phyloP scores from a whole-genome alignment of 768 basidiomycete species.

The Lyophyllum semitale region DNA sequence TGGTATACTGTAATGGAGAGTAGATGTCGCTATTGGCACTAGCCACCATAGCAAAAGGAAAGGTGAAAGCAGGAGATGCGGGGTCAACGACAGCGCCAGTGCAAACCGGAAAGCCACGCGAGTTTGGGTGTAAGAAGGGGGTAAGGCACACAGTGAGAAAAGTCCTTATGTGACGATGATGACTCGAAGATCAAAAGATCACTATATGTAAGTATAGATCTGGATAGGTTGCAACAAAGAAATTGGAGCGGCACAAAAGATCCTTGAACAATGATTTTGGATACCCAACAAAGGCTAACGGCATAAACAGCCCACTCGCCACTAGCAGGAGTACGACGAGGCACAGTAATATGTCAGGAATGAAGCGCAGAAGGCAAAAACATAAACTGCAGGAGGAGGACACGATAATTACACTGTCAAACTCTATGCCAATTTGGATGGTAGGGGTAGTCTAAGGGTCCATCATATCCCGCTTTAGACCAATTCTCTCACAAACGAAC shows the following conservation, averaged over 20 bases:
- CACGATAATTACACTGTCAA: constrained; percentile 18
- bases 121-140: constrained; percentile 39
- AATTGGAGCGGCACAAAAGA: constrained; percentile 7
- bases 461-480: constrained; percentile 11
- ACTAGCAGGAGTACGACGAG: not conserved
- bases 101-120: constrained; percentile 46
- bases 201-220: constrained; percentile 24
- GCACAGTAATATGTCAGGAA: constrained; percentile 24
- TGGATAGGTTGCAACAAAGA: constrained; percentile 10
- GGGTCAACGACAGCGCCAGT: constrained; percentile 20
- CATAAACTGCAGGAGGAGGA: constrained; percentile 12
- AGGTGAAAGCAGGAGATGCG: constrained; percentile 29
- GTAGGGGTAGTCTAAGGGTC: constrained; percentile 16
- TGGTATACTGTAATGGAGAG: constrained; percentile 52
- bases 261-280: constrained; percentile 1
- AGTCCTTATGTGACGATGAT: constrained; percentile 32
- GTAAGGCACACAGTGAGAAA: constrained; percentile 30
- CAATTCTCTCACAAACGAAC: constrained; percentile 27
- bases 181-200: constrained; percentile 41
- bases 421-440: constrained; percentile 23
- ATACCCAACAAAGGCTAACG: constrained; percentile 1
- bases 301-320: not conserved
- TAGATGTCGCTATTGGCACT: constrained; percentile 56
- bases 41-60: constrained; percentile 52
- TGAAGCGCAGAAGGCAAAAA: constrained; percentile 18